These are phyloP conservation scores for Rhododendron kiyosumense DNA, from an alignment of 148 eudicot species.

Conservation along the genomic window DNA sequence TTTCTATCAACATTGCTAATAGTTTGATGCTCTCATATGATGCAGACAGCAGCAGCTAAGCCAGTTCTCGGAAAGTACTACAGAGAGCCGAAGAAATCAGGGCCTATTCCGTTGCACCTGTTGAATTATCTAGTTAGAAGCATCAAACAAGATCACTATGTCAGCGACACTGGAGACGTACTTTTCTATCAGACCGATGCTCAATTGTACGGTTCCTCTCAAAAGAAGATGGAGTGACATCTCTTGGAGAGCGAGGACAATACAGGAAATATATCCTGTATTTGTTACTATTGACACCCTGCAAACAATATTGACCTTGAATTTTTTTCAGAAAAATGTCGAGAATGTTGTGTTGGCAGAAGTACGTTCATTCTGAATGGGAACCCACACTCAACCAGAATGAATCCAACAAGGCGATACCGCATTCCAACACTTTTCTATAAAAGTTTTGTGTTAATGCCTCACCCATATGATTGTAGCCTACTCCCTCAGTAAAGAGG, in stretches of 20 bases:
- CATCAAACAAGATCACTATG: slow-evolving; percentile 41
- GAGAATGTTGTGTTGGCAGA: neutral
- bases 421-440: neutral
- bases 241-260: neutral
- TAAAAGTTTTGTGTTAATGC: neutral
- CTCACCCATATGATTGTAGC: neutral
- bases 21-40: neutral
- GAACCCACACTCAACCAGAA: neutral
- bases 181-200: slow-evolving; percentile 46
- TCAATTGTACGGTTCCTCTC: slow-evolving; percentile 9
- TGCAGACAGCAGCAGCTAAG: slow-evolving; percentile 50
- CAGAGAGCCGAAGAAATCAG: slow-evolving; percentile 48
- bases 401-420: neutral
- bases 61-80: slow-evolving; percentile 44
- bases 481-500: neutral
- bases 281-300: neutral
- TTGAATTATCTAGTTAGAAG: slow-evolving; percentile 30
- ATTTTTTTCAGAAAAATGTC: neutral
- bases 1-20: neutral
- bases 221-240: slow-evolving; percentile 19
- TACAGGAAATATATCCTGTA: neutral
- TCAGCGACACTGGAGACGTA: slow-evolving; percentile 44
- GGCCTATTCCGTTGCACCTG: slow-evolving; percentile 41
- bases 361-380: neutral
- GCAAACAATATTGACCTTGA: neutral